phyloP scores from a whole-genome alignment of 306 rosid genomes.

The Medicago truncatula region MtrunA17r5.0-ANR NC_053049.1:49613001-49613500 shows the following conservation, averaged over 20 bases:
- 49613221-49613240: conserved; percentile 67
- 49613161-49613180: conserved; percentile 94
- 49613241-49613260: conserved; percentile 89
- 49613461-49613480: conserved; percentile 57
- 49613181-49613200: conserved; percentile 81
- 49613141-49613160: conserved; percentile 77
- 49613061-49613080: conserved; percentile 73
- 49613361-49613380: conserved; percentile 48
- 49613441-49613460: conserved; percentile 69
- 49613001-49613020: conserved; percentile 72
- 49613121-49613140: conserved; percentile 70
- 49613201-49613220: conserved; percentile 72
- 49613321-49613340: conserved; percentile 95
- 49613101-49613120: conserved; percentile 67
- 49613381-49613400: conserved; percentile 50
- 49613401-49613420: conserved; percentile 44
- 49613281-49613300: conserved; percentile 95
- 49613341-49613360: conserved; percentile 57
- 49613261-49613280: conserved; percentile 96
- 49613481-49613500: conserved; percentile 55
- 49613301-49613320: conserved; percentile 93
- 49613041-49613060: conserved; percentile 97
- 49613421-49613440: conserved; percentile 57
- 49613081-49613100: conserved; percentile 64
- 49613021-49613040: conserved; percentile 89